Evolutionary conservation across 345 rosid species (phyloP), one percentile per base, ranked within the genome.

Genomic region (Fremontodendron californicum): DNA sequence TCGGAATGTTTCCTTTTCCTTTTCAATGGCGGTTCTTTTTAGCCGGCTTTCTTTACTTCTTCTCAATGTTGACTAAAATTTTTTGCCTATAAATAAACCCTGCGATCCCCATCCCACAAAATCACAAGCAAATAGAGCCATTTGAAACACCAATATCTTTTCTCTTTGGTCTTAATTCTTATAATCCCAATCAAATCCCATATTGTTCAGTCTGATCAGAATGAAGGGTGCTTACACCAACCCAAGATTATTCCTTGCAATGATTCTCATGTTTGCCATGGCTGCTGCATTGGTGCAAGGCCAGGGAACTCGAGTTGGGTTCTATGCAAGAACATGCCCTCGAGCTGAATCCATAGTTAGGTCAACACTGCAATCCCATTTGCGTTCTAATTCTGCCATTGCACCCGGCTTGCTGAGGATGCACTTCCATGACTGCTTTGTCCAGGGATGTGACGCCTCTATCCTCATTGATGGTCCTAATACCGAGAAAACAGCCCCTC

Each of bases 341-440:
- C 76, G 9, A 0, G 89, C 62, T 8, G 88, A 85, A 71, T 73
- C 81, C 51, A 82, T 88, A 5, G 78, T 86, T 45, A 81, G 84
- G 66, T 76, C 79, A 25, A 82, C 87, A 0, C 83, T 85, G 37
- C 61, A n/a, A 43, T 39, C 84, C 29, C 87, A 82, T 54, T 84
- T 84, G 46, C 37, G 23, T 1, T 67, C 78, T 5, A 7, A 88
- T 46, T 80, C 87, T 2, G 54, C 79, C 21, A 67, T 88, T 60
- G 91, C 91, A 25, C 87, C 87, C n/a, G n/a, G n/a, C n/a, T n/a
- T n/a, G n/a, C n/a, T n/a, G n/a, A n/a, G n/a, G n/a, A n/a, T 86
- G 88, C 83, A 75, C 61, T 86, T 86, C 65, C 89, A 86, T 37
- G 89, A 88, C 63, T 88, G 91, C 58, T 88, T 88, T 33, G 88